Evolutionary conservation across 106 monocot genomes (phyloP).

Genomic region (Apostasia shenzhenica): DNA sequence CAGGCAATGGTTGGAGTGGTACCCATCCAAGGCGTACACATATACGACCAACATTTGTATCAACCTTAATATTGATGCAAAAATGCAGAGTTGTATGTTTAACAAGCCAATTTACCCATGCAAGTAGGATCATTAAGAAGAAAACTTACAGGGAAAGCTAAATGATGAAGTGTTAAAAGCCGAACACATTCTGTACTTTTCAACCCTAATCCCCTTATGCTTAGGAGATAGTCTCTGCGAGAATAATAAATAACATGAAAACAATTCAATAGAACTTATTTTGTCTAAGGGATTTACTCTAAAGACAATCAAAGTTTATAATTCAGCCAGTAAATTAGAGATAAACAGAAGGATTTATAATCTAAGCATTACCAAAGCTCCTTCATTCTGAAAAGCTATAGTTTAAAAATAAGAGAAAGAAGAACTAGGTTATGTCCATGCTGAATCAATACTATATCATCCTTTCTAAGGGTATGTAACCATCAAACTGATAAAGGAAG

Average conservation of each 20-base stretch:
- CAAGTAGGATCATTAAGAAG: not conserved
- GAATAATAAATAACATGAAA: not conserved
- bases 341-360: no score
- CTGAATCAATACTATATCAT: no score
- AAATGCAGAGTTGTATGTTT: not conserved
- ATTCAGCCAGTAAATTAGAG: no score
- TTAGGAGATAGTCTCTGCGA: conserved; percentile 84
- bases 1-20: conserved; percentile 91
- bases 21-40: conserved; percentile 99
- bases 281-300: no score
- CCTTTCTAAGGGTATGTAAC: no score
- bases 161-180: conserved; percentile 88
- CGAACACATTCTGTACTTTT: conserved; percentile 99
- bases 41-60: conserved; percentile 96
- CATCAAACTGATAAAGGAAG: no score
- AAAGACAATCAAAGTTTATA: no score
- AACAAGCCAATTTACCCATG: not conserved
- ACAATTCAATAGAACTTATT: no score
- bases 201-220: conserved; percentile 85
- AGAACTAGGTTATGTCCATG: no score
- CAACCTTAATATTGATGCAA: conserved; percentile 42
- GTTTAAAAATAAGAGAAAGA: no score
- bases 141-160: conserved; percentile 86
- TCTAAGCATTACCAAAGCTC: no score
- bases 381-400: no score